phyloP scores from a whole-genome alignment of 768 basidiomycete species.

The Psilocybe tampanensis region DNA sequence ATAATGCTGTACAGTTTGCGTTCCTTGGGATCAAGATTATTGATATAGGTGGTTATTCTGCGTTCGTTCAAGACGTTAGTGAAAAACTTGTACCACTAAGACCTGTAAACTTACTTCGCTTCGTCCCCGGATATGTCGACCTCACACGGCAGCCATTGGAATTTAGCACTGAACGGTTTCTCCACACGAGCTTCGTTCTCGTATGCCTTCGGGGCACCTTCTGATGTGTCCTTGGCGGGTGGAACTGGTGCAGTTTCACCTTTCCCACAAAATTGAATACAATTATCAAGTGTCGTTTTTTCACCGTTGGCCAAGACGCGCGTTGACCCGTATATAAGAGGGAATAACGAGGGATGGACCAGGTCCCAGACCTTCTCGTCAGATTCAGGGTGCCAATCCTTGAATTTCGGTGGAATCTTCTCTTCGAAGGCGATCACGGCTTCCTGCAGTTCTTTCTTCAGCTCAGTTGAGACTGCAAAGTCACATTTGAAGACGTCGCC shows the following conservation, averaged over 20 bases:
- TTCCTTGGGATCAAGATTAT: slow-evolving; percentile 39
- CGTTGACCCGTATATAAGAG: slow-evolving; percentile 37
- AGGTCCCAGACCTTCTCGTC: slow-evolving; percentile 45
- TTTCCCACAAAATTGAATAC: slow-evolving; percentile 24
- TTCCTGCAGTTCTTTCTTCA: slow-evolving; percentile 25
- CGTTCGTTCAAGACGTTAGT: not conserved
- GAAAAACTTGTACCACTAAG: not conserved
- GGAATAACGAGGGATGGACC: slow-evolving; percentile 47
- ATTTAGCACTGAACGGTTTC: slow-evolving; percentile 26
- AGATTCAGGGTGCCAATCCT: slow-evolving; percentile 51
- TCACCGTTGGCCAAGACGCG: slow-evolving; percentile 20
- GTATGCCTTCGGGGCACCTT: not conserved
- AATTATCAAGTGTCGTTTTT: slow-evolving; percentile 22
- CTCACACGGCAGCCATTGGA: slow-evolving; percentile 31
- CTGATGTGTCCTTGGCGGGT: slow-evolving; percentile 1
- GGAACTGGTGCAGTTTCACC: slow-evolving; percentile 20
- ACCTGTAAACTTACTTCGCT: slow-evolving; percentile 17
- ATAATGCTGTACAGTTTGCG: slow-evolving; percentile 27
- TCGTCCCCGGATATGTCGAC: slow-evolving; percentile 25
- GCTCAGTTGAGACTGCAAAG: slow-evolving; percentile 25
- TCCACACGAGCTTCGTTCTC: too few species aligned
- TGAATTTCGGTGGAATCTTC: slow-evolving; percentile 30
- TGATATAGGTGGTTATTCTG: slow-evolving; percentile 45
- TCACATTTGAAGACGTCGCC: slow-evolving; percentile 35
- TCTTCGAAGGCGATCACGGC: slow-evolving; percentile 34